Conservation (phyloP, 352 stramenopile species). For the Saprolegnia diclina region DNA sequence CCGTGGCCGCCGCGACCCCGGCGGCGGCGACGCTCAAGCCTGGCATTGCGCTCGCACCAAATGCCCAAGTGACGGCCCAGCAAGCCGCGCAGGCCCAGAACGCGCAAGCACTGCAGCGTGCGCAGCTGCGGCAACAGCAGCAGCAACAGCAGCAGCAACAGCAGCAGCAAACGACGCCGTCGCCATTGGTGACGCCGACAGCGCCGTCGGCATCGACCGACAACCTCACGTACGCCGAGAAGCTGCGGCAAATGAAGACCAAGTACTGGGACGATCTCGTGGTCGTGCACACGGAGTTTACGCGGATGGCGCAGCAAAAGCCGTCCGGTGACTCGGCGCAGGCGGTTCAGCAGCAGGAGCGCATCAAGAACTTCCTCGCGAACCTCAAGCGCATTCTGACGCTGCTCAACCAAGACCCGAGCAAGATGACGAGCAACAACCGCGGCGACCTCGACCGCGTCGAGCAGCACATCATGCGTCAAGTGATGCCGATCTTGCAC, state of each 20-base stretch:
- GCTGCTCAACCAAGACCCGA: constrained; percentile 69
- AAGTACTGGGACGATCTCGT: constrained; percentile 83
- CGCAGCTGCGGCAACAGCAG: constrained; percentile 17
- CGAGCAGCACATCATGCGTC: constrained; percentile 76
- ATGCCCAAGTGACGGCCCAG: constrained; percentile 29
- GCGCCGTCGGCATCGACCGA: constrained; percentile 22
- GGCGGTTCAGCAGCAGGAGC: constrained; percentile 56
- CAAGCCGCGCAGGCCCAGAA: constrained; percentile 39
- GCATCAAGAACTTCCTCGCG: constrained; percentile 74
- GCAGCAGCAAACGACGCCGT: constrained; percentile 20
- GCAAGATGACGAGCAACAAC: constrained; percentile 68
- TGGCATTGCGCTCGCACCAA: neutral
- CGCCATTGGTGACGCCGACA: constrained; percentile 18
- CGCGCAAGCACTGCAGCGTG: constrained; percentile 24
- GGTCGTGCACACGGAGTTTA: constrained; percentile 79
- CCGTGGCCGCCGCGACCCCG: constrained; percentile 28
- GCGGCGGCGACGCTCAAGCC: neutral
- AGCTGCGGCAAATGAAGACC: constrained; percentile 62
- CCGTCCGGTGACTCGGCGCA: constrained; percentile 53
- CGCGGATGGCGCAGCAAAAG: constrained; percentile 81
- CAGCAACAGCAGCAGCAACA: constrained; percentile 25
- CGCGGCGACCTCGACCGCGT: constrained; percentile 76
- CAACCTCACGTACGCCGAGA: constrained; percentile 58
- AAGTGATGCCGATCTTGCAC: constrained; percentile 72
- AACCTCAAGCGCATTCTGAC: constrained; percentile 78